These are phyloP conservation scores for Gelatoporia subvermispora DNA, from an alignment of 768 basidiomycete genomes.

Conservation along the genomic window DNA sequence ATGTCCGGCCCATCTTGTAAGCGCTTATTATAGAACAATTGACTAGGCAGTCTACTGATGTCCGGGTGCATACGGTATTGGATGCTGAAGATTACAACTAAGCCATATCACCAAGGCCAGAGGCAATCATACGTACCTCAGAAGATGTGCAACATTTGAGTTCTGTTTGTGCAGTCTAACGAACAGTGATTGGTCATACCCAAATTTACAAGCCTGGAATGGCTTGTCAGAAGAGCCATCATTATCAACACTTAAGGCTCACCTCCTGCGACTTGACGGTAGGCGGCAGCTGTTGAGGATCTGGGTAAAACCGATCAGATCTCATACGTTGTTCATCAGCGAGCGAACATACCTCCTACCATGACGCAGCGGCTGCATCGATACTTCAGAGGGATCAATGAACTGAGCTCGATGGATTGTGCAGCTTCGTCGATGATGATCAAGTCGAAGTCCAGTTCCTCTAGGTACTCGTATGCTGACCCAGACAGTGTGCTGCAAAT, in stretches of 20 bases:
- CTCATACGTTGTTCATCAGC: not conserved
- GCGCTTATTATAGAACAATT: constrained; percentile 76
- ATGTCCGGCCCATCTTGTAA: constrained; percentile 87
- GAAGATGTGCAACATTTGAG: constrained; percentile 81
- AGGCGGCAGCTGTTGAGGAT: constrained; percentile 93
- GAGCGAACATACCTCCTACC: constrained; percentile 71
- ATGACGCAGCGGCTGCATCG: constrained; percentile 78
- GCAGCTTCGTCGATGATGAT: constrained; percentile 98
- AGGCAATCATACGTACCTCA: constrained; percentile 53
- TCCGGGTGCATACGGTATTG: constrained; percentile 99
- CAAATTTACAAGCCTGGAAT: constrained; percentile 55
- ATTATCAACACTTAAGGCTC: constrained; percentile 13
- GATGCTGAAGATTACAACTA: constrained; percentile 50
- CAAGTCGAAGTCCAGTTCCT: constrained; percentile 86
- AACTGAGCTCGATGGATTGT: constrained; percentile 92
- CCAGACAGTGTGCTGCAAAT: constrained; percentile 94
- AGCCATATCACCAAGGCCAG: not conserved
- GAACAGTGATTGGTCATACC: constrained; percentile 90
- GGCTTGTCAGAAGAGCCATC: not conserved
- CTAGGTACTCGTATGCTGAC: constrained; percentile 83
- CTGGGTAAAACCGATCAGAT: constrained; percentile 25
- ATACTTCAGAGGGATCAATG: constrained; percentile 92
- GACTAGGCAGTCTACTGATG: constrained; percentile 86
- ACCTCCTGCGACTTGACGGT: constrained; percentile 73
- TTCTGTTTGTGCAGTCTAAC: constrained; percentile 80